A percentile compares a stretch with the other conserved stretches of the same genome.
Conservation (phyloP, 1,284 basidiomycete genomes). For the Pseudomicrostroma phylloplanum region DNA sequence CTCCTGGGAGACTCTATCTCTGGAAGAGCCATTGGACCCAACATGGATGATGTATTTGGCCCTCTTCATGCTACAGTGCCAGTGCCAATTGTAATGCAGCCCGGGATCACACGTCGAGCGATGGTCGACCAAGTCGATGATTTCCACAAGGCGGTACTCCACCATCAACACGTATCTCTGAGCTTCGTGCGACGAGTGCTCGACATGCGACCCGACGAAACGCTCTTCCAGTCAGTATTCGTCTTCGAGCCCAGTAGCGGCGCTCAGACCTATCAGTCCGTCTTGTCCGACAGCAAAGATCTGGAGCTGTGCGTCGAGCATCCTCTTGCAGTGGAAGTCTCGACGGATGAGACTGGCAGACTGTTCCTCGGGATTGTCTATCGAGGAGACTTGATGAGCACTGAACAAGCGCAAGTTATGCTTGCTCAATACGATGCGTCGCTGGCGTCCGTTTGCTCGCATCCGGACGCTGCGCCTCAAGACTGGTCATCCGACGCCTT, state of each 20-base stretch:
- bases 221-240: conserved; percentile 46
- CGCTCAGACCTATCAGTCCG: not conserved
- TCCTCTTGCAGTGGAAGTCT: conserved; percentile 39
- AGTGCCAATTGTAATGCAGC: conserved; percentile 25
- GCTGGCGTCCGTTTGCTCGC: conserved; percentile 20
- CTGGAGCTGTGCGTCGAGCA: conserved; percentile 42
- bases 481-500: not conserved
- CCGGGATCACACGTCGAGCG: conserved; percentile 13
- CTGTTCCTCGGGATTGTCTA: conserved; percentile 31
- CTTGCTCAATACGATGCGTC: conserved; percentile 30
- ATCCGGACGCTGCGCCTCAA: conserved; percentile 7
- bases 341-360: conserved; percentile 18
- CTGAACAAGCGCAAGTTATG: conserved; percentile 23
- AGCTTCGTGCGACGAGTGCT: conserved; percentile 35
- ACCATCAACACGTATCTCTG: conserved; percentile 26
- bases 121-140: conserved; percentile 24
- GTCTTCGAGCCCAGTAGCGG: conserved; percentile 37
- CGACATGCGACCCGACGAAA: conserved; percentile 26
- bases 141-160: conserved; percentile 28
- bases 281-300: conserved; percentile 21
- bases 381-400: conserved; percentile 21
- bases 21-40: conserved; percentile 24
- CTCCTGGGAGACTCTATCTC: conserved; percentile 46
- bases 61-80: conserved; percentile 45
- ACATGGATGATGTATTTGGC: conserved; percentile 32